These are phyloP conservation scores for Sporothrix brunneoviolacea DNA, from an alignment of 2,329 filamentous ascomycete genomes.

Conservation along the genomic window DNA sequence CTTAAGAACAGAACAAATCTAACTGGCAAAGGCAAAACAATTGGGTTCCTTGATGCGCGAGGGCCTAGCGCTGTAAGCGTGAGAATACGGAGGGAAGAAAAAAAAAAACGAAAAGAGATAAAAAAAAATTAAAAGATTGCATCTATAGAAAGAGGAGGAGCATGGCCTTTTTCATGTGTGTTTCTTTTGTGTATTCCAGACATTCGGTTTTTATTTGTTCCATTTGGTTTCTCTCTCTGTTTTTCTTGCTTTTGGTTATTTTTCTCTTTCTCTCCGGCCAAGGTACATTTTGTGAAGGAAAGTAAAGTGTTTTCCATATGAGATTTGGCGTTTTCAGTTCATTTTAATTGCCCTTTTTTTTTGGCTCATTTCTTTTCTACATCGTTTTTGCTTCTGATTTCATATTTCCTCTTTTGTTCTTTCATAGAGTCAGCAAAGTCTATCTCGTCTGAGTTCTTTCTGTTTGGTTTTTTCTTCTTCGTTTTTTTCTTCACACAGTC, in stretches of 20 bases:
- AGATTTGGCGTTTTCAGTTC: background rate
- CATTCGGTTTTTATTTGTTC: too few relatives aligned
- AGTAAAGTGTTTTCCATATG: background rate
- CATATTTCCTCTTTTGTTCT: background rate
- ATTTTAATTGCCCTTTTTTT: background rate
- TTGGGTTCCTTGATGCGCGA: constrained; percentile 30
- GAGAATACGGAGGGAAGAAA: background rate
- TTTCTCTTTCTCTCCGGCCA: background rate
- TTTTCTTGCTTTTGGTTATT: background rate
- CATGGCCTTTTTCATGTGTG: too few relatives aligned
- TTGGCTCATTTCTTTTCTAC: background rate
- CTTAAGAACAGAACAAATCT: constrained; percentile 8
- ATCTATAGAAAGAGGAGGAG: too few relatives aligned
- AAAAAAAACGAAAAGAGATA: background rate
- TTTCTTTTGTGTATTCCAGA: too few relatives aligned
- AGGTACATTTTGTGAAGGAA: too few relatives aligned
- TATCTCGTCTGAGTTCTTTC: background rate
- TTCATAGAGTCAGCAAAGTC: too few relatives aligned
- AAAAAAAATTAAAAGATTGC: too few relatives aligned
- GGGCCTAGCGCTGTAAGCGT: constrained; percentile 24
- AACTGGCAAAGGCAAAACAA: constrained; percentile 29
- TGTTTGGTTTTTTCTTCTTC: background rate
- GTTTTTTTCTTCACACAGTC: background rate
- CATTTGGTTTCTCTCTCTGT: background rate
- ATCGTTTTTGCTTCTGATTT: background rate